Conservation (phyloP, 1,284 basidiomycete species). For the Marasmius fiardii region DNA sequence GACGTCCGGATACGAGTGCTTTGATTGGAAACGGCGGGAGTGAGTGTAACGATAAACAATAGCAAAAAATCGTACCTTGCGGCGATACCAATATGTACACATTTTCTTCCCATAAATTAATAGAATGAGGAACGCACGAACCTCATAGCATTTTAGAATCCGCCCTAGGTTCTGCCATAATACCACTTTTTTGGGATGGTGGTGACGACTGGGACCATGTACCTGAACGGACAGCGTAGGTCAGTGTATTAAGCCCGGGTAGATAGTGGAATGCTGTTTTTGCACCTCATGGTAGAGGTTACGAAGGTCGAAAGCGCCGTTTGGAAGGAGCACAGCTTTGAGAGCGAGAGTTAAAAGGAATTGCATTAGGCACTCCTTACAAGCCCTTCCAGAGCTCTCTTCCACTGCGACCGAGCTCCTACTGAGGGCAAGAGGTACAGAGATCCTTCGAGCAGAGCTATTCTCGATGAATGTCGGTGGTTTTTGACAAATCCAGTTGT, state of each 20-base stretch:
- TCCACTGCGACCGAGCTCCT: too few species aligned
- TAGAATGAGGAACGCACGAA: not conserved
- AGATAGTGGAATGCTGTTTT: not conserved
- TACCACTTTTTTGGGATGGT: not conserved
- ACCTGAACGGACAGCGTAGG: not conserved
- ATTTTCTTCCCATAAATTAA: not conserved
- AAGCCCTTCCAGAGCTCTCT: too few species aligned
- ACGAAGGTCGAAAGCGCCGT: not conserved
- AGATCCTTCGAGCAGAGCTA: too few species aligned
- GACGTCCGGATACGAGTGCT: not conserved
- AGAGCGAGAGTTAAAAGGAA: not conserved
- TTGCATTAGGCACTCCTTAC: too few species aligned
- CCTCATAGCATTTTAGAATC: not conserved
- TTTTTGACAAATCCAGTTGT: too few species aligned
- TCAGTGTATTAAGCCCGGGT: not conserved
- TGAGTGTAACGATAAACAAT: not conserved
- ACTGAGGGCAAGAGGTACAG: too few species aligned
- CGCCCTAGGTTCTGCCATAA: not conserved
- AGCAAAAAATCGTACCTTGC: too few species aligned
- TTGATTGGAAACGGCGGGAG: not conserved
- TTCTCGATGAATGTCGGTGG: too few species aligned
- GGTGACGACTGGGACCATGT: not conserved
- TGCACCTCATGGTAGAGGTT: not conserved
- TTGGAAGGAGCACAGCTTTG: not conserved
- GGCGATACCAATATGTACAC: too few species aligned